Base-by-base conservation (phyloP, 805 yeast genomes). In the Cyberlindnera japonica region DNA sequence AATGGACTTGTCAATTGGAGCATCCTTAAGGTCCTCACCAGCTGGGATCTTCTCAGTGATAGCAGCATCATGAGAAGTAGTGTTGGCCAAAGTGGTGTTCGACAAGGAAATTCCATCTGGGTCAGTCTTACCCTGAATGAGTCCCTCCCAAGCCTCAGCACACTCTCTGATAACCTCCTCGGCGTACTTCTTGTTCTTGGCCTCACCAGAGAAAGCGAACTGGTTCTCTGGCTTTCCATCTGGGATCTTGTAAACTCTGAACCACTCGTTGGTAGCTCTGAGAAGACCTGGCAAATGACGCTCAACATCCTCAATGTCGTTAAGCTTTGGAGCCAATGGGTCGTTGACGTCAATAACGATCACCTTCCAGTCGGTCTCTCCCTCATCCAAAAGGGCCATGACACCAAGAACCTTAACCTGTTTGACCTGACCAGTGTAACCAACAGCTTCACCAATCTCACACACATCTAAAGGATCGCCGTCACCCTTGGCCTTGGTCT, bases 331-430 rank as follows among this genome's bases (percentile, higher is more conserved):
- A 18, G 87, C 81, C 57, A 82, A 58, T 33, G 85, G 82, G 59
- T 86, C 95, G 38, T 72, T 66, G 22, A 70, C 66, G 55, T 82
- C 81, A 41, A 87, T 82, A 15, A 74, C 87, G 43, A 87, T 75
- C 23, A 87, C 71, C 65, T 87, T 87, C 98, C 98, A 91, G 68
- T 91, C 99, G 43, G 95, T 75, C 68, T 93, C 99, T 52, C 96
- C 97, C 64, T 90, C 97, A 55, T 85, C 95, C 44, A 85, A 78
- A 54, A 85, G 67, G 5, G 89, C 93, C 66, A 85, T 65, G 31
- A 84, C 81, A 39, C 93, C 93, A 43, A 85, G 68, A 6, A 84
- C 73, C 63, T 84, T 82, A 33, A 77, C 87, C 52, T 68, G 76
- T 57, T 72, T 75, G 37, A 83, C 67, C 43, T 77, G 79, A 19